Base-by-base conservation (phyloP, 108 stramenopile species). In the Skeletonema potamos region DNA sequence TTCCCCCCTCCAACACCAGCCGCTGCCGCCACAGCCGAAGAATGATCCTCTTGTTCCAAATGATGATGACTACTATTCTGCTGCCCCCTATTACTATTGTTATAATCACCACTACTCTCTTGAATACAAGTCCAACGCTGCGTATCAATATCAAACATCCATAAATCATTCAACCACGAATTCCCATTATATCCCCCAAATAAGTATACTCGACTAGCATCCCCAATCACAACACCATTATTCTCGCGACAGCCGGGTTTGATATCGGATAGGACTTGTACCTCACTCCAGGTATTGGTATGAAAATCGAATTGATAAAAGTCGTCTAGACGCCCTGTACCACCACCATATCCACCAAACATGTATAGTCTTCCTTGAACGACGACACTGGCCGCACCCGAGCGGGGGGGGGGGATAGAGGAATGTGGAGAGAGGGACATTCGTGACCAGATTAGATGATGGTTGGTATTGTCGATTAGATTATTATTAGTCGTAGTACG, bases 171-270 rank as follows among this genome's bases (percentile, higher is more conserved):
- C 51, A 98, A 81, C 96, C 96, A 97, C 17, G 73, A 63, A 10
- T 66, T 76, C 0, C 95, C 95, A 76, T 95, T 86, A 74, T 93
- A 95, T 2, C 92, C 92, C 5, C 97, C 97, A 61, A 98, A 98
- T 3, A 98, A 78, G 74, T 94, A 96, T 7, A 98, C 86, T 3
- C 76, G 61, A 48, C 73, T 61, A 24, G 76, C 82, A 66, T 88
- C 88, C 0, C 86, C 79, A 37, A 92, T 90, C 39, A 88, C 87
- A 0, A 91, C 89, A 4, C 93, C 90, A 67, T 92, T 95, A 62
- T 92, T 95, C 70, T 95, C 93, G 2, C 93, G 85, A 70, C 89
- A 89, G 44, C 93, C 87, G 39, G 92, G 96, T 70, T 84, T 82
- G 60, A 79, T 68, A 30, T 85, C 74, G 58, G 80, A 68, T n/a